A percentile compares a stretch with the other conserved stretches of the same genome.
Conservation (phyloP, 495 filamentous ascomycete genomes). For the Amorphotheca resinae region DNA sequence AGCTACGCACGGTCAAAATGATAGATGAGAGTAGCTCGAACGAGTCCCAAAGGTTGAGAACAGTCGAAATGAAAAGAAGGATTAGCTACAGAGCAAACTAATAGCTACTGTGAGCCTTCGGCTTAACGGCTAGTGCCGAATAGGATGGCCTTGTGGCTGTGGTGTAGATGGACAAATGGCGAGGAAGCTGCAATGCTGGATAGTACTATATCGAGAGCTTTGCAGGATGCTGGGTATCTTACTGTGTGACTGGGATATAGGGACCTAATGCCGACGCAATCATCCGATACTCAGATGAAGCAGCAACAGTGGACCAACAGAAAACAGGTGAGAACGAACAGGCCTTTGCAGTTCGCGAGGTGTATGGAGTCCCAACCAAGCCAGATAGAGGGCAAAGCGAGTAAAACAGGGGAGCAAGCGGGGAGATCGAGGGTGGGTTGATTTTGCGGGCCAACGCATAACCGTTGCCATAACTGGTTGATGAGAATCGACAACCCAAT, state of each 20-base stretch:
- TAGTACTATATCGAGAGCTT: conserved; percentile 16
- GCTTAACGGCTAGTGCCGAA: conserved; percentile 14
- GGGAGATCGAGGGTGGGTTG: conserved; percentile 18
- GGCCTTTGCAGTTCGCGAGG: conserved; percentile 11
- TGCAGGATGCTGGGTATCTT: conserved; percentile 18
- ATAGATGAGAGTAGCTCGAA: conserved; percentile 2
- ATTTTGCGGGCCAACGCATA: conserved; percentile 19
- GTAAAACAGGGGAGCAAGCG: conserved; percentile 11
- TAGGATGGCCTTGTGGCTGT: conserved; percentile 4
- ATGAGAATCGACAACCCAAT: conserved; percentile 11
- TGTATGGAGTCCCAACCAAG: conserved; percentile 17
- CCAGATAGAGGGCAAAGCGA: conserved; percentile 11
- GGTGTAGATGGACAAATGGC: conserved; percentile 16
- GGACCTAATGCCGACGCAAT: conserved; percentile 14
- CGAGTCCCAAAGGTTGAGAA: not conserved
- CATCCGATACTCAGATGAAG: conserved; percentile 22
- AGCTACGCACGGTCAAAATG: conserved; percentile 9
- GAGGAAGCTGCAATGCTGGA: conserved; percentile 13
- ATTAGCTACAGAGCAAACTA: conserved; percentile 18
- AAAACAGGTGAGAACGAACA: conserved; percentile 8
- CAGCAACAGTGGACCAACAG: conserved; percentile 15
- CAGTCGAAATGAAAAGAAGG: not conserved
- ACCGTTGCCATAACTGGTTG: conserved; percentile 16
- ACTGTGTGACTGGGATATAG: conserved; percentile 16
- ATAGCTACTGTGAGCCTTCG: conserved; percentile 10